Conservation (phyloP, 2,329 filamentous ascomycete species). For the Fusarium secorum region DNA sequence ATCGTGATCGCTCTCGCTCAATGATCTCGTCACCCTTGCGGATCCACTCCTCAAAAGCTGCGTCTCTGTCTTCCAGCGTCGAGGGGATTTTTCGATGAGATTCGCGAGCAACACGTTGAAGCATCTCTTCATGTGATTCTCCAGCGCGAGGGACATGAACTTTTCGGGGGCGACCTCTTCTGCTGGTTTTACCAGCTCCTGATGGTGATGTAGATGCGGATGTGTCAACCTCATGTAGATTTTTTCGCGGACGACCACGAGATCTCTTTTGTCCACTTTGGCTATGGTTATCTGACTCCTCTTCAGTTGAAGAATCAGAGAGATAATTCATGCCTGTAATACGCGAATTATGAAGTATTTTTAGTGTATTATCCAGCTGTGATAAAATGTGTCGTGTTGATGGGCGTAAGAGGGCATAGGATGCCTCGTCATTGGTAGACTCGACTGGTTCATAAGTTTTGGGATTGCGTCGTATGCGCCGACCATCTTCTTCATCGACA, state of each 20-base stretch:
- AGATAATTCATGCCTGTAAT: constrained; percentile 54
- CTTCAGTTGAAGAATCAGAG: constrained; percentile 51
- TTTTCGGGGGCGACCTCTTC: constrained; percentile 53
- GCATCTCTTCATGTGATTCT: constrained; percentile 57
- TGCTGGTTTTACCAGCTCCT: constrained; percentile 10
- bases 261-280: constrained; percentile 37
- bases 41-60: constrained; percentile 48
- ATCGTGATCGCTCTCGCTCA: constrained; percentile 24
- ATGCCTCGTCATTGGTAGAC: constrained; percentile 74
- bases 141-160: constrained; percentile 50
- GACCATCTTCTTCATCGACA: constrained; percentile 1
- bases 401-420: constrained; percentile 70
- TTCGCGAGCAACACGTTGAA: constrained; percentile 57
- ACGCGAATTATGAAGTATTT: constrained; percentile 73
- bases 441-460: constrained; percentile 59
- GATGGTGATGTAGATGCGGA: constrained; percentile 23
- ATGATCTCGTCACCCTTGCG: constrained; percentile 43
- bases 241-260: constrained; percentile 43
- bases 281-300: constrained; percentile 45
- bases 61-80: constrained; percentile 40
- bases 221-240: background rate
- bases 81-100: constrained; percentile 45
- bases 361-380: constrained; percentile 73
- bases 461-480: background rate
- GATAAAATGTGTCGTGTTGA: constrained; percentile 73